Conservation (phyloP, 2,329 filamentous ascomycete genomes). For the Thielaviopsis euricoi region DNA sequence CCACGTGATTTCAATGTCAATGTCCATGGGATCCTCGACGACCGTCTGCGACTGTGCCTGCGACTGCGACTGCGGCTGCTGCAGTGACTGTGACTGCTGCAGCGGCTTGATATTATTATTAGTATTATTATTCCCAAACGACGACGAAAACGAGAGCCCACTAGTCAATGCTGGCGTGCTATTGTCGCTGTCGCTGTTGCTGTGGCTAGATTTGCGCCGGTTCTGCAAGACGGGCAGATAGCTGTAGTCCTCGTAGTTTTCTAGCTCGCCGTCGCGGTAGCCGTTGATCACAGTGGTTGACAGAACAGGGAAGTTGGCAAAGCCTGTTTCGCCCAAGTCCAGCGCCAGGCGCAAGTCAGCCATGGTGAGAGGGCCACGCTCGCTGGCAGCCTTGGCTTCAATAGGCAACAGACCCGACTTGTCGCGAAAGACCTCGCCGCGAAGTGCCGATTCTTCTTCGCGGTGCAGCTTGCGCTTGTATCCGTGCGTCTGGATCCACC, state of each 20-base stretch:
- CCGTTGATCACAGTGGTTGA: conserved; percentile 52
- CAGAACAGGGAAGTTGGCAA: conserved; percentile 63
- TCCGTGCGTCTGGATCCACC: conserved; percentile 62
- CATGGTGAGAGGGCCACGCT: conserved; percentile 56
- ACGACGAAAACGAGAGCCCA: conserved; percentile 18
- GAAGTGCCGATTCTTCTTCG: conserved; percentile 57
- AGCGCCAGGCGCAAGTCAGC: conserved; percentile 63
- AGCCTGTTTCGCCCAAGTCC: conserved; percentile 56
- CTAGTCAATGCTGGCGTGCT: conserved; percentile 27
- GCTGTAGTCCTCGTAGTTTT: conserved; percentile 46
- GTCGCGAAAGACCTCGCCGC: conserved; percentile 60
- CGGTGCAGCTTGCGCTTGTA: conserved; percentile 58
- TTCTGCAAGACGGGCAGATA: conserved; percentile 26
- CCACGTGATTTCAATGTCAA: conserved; percentile 44
- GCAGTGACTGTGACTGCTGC: not conserved
- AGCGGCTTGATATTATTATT: not conserved
- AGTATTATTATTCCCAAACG: not conserved
- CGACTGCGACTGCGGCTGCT: not conserved
- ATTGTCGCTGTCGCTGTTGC: conserved; percentile 15
- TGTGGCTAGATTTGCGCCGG: conserved; percentile 12
- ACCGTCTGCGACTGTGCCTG: conserved; percentile 12
- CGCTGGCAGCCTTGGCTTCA: conserved; percentile 60
- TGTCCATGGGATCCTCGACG: conserved; percentile 37
- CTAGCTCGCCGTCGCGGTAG: conserved; percentile 62
- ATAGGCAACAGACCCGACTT: conserved; percentile 64